Conservation (phyloP, 1,139 yeast species). For the Sugiyamaella novakii region DNA sequence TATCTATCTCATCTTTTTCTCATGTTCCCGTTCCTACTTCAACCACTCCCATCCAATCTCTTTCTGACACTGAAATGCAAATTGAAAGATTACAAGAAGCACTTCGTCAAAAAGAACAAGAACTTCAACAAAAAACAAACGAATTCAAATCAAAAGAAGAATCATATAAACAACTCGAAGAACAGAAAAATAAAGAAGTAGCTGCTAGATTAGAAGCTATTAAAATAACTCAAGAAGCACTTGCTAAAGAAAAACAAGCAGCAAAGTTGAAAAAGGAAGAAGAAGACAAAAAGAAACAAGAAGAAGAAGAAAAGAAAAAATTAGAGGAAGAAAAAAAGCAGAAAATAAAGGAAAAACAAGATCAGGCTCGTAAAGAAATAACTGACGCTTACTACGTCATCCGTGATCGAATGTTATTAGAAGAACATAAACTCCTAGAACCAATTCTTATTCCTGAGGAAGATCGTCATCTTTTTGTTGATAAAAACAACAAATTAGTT, state of each 20-base stretch:
- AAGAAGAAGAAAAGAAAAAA: conserved; percentile 19
- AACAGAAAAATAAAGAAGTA: conserved; percentile 11
- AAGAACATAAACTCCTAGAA: conserved; percentile 18
- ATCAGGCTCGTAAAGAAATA: conserved; percentile 14
- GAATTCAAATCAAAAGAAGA: conserved; percentile 14
- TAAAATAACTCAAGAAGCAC: conserved; percentile 14
- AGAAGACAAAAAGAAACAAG: conserved; percentile 17
- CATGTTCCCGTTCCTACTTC: conserved; percentile 3
- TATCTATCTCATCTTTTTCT: neutral
- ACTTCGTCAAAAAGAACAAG: neutral
- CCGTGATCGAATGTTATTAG: conserved; percentile 10
- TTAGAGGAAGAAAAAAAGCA: conserved; percentile 20
- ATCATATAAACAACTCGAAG: conserved; percentile 1
- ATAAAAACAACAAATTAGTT: conserved; percentile 25
- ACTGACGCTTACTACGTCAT: conserved; percentile 16
- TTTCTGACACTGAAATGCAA: conserved; percentile 7
- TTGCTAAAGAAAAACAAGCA: conserved; percentile 17
- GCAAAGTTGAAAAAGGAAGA: conserved; percentile 9
- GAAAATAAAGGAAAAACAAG: conserved; percentile 19
- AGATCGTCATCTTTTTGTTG: conserved; percentile 10
- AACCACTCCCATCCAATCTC: conserved; percentile 2
- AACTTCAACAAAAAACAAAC: conserved; percentile 4
- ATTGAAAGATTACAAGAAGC: conserved; percentile 10
- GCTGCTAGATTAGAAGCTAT: conserved; percentile 9
- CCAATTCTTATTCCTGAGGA: conserved; percentile 17